Conservation (phyloP, 2,329 filamentous ascomycete species). For the Zasmidium angulare region DNA sequence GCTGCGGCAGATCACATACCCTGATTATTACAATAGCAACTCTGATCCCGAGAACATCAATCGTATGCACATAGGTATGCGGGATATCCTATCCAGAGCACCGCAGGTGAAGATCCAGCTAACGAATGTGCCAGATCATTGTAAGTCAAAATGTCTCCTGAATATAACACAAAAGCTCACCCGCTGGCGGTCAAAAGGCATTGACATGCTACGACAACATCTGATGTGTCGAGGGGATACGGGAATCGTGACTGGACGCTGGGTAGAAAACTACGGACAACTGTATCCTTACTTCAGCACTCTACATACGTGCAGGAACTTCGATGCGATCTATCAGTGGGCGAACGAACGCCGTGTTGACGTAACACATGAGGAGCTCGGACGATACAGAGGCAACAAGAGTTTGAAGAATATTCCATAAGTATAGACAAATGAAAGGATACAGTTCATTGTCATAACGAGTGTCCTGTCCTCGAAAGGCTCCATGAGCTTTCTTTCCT, state of each 20-base stretch:
- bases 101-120: neutral
- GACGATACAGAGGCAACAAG: no score
- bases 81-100: neutral
- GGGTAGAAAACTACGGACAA: neutral
- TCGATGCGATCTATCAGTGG: neutral
- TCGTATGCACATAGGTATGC: neutral
- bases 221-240: constrained; percentile 2
- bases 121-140: neutral
- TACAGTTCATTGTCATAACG: no score
- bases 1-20: neutral
- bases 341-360: no score
- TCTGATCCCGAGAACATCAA: neutral
- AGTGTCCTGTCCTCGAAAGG: no score
- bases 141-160: neutral
- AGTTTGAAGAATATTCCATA: no score
- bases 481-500: no score
- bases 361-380: no score
- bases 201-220: constrained; percentile 1
- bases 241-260: constrained; percentile 1
- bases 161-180: neutral
- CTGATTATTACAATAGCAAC: neutral
- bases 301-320: neutral
- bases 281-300: neutral
- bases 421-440: no score
- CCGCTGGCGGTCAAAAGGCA: neutral